phyloP scores from a whole-genome alignment of 169 alveolate genomes.

The Fabrea salina region DNA sequence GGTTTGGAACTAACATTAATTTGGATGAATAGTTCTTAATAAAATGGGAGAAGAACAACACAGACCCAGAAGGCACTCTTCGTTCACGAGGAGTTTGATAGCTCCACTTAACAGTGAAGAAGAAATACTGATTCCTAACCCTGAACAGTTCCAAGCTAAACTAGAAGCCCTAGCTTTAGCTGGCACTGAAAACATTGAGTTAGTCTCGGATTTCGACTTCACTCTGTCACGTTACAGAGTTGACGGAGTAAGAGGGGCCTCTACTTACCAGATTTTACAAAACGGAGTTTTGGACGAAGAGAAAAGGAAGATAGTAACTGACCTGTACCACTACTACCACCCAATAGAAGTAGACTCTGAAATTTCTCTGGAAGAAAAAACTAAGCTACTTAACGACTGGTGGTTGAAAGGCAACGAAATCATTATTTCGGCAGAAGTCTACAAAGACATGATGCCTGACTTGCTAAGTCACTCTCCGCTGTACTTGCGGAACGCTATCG shows the following conservation, averaged over 20 bases:
- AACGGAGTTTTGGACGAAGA: background rate
- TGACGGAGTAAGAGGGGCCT: background rate
- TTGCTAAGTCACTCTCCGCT: background rate
- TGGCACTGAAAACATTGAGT: background rate
- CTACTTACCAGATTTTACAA: background rate
- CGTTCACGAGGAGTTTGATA: background rate
- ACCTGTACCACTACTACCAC: conserved; percentile 3
- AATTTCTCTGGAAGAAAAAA: conserved; percentile 11
- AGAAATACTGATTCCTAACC: background rate
- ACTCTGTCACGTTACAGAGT: background rate
- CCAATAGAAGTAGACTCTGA: conserved; percentile 32
- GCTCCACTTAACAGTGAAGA: background rate
- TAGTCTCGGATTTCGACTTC: conserved; percentile 7
- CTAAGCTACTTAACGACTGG: conserved; percentile 26
- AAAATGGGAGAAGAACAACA: too few species aligned
- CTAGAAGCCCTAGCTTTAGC: background rate
- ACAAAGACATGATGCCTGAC: background rate
- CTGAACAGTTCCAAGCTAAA: background rate
- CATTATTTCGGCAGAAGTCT: background rate
- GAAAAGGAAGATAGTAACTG: too few species aligned
- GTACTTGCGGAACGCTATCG: background rate
- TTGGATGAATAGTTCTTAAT: too few species aligned
- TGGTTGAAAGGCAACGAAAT: conserved; percentile 29
- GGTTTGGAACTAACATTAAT: conserved; percentile 51
- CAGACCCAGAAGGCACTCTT: too few species aligned